These are phyloP conservation scores for Euphrasia confusa DNA, from an alignment of 257 asterid species.

Conservation along the genomic window DNA sequence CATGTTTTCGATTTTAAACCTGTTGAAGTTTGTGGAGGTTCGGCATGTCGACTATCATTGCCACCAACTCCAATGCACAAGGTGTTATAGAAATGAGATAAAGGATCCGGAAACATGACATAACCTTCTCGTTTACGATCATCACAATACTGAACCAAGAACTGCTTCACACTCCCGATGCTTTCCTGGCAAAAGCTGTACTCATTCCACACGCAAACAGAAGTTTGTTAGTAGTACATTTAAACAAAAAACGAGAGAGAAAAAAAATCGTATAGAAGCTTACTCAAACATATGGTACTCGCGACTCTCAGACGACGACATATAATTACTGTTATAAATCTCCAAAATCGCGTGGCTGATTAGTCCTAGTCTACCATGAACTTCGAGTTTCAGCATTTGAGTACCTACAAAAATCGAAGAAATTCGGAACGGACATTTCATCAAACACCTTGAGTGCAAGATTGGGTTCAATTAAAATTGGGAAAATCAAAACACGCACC, in stretches of 20 bases:
- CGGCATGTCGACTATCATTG: conserved; percentile 15
- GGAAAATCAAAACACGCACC: conserved; percentile 28
- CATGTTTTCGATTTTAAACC: conserved; percentile 6
- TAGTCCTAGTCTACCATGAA: conserved; percentile 61
- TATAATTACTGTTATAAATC: conserved; percentile 24
- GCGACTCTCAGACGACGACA: conserved; percentile 29
- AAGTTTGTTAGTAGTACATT: background rate
- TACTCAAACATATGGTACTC: conserved; percentile 57
- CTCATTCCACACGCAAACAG: background rate
- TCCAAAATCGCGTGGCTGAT: conserved; percentile 55
- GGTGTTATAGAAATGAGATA: conserved; percentile 46
- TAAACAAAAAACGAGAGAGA: background rate
- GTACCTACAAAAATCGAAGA: conserved; percentile 28
- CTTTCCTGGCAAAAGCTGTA: conserved; percentile 50
- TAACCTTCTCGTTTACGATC: conserved; percentile 49
- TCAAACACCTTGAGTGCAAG: background rate
- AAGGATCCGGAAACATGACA: conserved; percentile 47
- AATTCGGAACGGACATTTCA: background rate
- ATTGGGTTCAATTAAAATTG: background rate
- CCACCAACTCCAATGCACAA: conserved; percentile 43
- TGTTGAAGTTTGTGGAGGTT: conserved; percentile 27
- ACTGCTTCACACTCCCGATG: conserved; percentile 44
- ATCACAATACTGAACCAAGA: conserved; percentile 51
- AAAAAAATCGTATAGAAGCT: conserved; percentile 9
- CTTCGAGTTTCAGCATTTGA: conserved; percentile 40